Evolutionary conservation across 2,329 filamentous ascomycete genomes (phyloP), one percentile per base, ranked within the genome.

Genomic region (Phoma sp.): DNA sequence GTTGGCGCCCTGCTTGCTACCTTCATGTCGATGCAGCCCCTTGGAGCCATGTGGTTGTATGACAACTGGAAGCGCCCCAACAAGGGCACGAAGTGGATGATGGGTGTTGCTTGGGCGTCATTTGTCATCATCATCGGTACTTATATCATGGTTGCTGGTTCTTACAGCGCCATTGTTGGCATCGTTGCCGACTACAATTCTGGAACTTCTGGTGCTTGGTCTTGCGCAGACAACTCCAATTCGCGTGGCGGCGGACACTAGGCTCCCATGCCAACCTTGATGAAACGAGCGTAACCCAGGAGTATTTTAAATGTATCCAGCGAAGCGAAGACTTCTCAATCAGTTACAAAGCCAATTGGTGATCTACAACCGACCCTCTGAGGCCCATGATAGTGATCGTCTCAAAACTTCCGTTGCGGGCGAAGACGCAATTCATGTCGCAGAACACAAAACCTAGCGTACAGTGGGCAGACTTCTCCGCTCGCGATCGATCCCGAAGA

Each of bases 21-120:
- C 2, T 45, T 52, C 27, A 56, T 51, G 41, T 51, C 35, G 1
- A 41, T 56, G 46, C 53, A 51, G 24, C 53, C 53, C 22, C 39
- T 51, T 12, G 53, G 47, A 15, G 49, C 47, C 15, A 56, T 56
- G 53, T 56, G 53, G 53, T 27, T 56, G 31, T 51, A 56, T n/a
- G 53, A 56, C 47, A 56, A 56, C 15, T 32, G 38, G 15, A 43
- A 49, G 13, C 40, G 36, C n/a, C 40, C 46, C 15, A 35, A 6
- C 21, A 51, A 51, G 46, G 43, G 40, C 13, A 5, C 22, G 1
- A 22, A 17, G 3, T 51, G 47, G 53, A 44, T 29, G 5, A 15
- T 21, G 3, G 38, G 43, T 36, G 43, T 56, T 4, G 24, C 8
- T 4, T 51, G 21, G n/a, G 21, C 32, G 10, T 38, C 25, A 2